Base-by-base conservation (phyloP, 176 grass and related monocot species). In the Hyparrhenia diplandra region DNA sequence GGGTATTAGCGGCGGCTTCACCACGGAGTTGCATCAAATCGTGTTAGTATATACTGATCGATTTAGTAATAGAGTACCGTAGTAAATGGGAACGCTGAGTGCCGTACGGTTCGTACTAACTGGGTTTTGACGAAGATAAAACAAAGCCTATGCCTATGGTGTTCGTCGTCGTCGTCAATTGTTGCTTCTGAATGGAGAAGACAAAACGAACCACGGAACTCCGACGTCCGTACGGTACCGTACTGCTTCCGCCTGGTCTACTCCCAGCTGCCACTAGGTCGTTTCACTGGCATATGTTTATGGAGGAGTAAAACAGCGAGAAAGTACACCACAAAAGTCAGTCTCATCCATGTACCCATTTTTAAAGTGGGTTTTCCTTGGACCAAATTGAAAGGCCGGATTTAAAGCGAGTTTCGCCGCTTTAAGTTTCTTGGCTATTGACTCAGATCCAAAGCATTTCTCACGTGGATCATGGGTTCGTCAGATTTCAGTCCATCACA, bases 21-120 rank as follows among this genome's bases (percentile, higher is more conserved):
- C 46, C 49, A 20, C 49, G 47, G 47, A 20, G 47, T 18, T 51
- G 47, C 13, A 51, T 51, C 47, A 5, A 45, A 43, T 13, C 8
- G 3, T 8, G 5, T 9, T 6, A 10, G 42, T 45, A n/a, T n/a
- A n/a, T 45, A 45, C 12, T 45, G 42, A 36, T 36, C 5, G 34
- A 39, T 39, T 39, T 39, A 39, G 37, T 9, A 9, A 9, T 8
- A 39, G 7, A n/a, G n/a, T 39, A 39, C n/a, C n/a, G 8, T 1
- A 39, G 37, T 39, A 41, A 77, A 16, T 18, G 23, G 39, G 0
- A 58, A 30, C 55, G 6, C 25, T 3, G 47, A 16, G 80, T 73
- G 36, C 28, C 75, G 86, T 84, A 84, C 86, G 75, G 80, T 67
- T 5, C 59, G 45, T 45, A 45, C 46, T 55, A 55, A 0, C 4